Conservation (phyloP, 2,329 filamentous ascomycete species). For the Chaetomium globosum region DNA sequence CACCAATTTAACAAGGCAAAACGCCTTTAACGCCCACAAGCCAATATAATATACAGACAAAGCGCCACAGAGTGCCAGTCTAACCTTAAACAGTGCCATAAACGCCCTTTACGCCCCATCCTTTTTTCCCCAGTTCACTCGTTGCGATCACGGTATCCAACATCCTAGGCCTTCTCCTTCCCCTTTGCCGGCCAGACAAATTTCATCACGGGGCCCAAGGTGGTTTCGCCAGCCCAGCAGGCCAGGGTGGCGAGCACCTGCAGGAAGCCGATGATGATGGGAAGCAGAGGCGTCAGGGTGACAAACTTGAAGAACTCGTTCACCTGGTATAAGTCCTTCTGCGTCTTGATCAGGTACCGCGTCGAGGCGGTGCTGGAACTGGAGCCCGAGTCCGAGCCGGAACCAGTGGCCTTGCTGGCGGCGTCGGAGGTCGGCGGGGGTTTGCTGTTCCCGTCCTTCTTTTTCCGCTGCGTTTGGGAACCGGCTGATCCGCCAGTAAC, state of each 20-base stretch:
- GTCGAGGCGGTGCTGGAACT: conserved; percentile 28
- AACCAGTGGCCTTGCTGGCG: not conserved
- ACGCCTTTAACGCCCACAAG: not conserved
- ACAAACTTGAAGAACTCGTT: conserved; percentile 77
- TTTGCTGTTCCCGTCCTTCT: not conserved
- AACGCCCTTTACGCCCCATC: not conserved
- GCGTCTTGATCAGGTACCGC: conserved; percentile 71
- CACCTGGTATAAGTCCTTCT: conserved; percentile 81
- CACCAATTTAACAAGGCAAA: not conserved
- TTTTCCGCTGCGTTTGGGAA: not conserved
- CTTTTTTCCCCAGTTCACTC: not conserved
- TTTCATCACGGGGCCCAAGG: conserved; percentile 30
- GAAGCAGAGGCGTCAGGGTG: conserved; percentile 58
- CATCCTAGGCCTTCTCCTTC: not conserved
- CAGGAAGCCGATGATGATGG: conserved; percentile 50
- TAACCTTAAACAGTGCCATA: not conserved
- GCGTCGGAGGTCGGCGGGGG: not conserved
- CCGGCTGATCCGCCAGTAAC: conserved; percentile 1
- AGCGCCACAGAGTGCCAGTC: not conserved
- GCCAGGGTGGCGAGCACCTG: conserved; percentile 62
- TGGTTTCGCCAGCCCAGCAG: conserved; percentile 62
- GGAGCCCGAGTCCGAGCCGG: not conserved
- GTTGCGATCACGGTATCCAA: not conserved
- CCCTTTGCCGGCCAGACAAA: conserved; percentile 3
- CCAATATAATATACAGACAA: not conserved